Percentiles rank a stretch among this genome's conserved stretches.
Conservation (phyloP, 352 stramenopile genomes). For the Pythium aphanidermatum region DNA sequence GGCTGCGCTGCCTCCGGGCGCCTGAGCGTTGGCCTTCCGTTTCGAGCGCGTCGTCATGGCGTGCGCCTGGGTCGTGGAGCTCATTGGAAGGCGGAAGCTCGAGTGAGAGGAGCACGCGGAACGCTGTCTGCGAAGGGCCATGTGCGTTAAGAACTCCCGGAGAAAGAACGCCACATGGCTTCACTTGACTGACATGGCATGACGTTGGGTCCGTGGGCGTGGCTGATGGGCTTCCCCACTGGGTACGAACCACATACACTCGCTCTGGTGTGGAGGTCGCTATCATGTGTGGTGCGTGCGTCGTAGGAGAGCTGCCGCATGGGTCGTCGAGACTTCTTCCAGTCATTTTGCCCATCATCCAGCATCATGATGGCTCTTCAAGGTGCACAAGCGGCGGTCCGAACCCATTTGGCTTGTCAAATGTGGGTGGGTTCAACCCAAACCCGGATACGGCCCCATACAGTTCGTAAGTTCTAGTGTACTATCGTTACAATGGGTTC, state of each 20-base stretch:
- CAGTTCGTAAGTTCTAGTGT: too few relatives aligned
- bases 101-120: background rate
- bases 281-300: background rate
- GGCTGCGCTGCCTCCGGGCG: background rate
- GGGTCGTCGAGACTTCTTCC: background rate
- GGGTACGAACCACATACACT: conserved; percentile 5
- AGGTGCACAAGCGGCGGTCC: background rate
- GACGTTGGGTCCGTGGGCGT: too few relatives aligned
- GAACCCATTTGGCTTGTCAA: background rate
- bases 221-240: too few relatives aligned
- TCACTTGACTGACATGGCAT: conserved; percentile 26
- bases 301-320: too few relatives aligned
- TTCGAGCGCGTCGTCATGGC: conserved; percentile 16
- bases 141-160: conserved; percentile 15
- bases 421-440: background rate
- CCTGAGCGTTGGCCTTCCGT: conserved; percentile 10
- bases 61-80: background rate
- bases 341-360: conserved; percentile 3
- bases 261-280: background rate
- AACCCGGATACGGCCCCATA: conserved; percentile 5
- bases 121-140: conserved; percentile 14
- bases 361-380: background rate
- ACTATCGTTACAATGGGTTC: too few relatives aligned
- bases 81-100: background rate
- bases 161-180: conserved; percentile 11